Evolutionary conservation across 2,329 filamentous ascomycete genomes (phyloP).

Genomic region (Hypoxylon sp.): DNA sequence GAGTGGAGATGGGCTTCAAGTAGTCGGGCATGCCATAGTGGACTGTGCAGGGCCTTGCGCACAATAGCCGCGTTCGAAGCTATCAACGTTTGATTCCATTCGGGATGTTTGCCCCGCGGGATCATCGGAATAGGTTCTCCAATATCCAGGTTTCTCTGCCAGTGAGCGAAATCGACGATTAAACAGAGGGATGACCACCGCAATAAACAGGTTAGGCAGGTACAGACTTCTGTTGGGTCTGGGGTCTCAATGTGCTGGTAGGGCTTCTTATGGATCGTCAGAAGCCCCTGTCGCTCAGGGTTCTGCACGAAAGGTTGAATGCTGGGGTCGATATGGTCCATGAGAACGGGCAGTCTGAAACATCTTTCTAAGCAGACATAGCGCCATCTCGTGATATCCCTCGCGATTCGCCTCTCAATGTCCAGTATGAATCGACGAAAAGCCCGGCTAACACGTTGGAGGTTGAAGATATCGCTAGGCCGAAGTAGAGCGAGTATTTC

Average conservation of each 20-base stretch:
- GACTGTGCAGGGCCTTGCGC: conserved; percentile 59
- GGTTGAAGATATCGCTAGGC: conserved; percentile 64
- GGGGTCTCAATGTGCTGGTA: conserved; percentile 66
- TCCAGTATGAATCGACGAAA: conserved; percentile 59
- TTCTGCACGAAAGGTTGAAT: conserved; percentile 49
- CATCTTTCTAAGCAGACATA: conserved; percentile 66
- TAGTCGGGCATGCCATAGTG: conserved; percentile 64
- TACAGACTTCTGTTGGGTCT: conserved; percentile 64
- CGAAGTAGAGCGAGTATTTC: conserved; percentile 61
- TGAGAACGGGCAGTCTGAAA: conserved; percentile 63
- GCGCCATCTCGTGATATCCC: conserved; percentile 59
- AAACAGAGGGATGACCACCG: conserved; percentile 69
- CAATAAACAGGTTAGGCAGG: conserved; percentile 68
- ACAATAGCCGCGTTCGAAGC: conserved; percentile 60
- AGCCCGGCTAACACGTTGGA: conserved; percentile 59
- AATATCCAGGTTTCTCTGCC: conserved; percentile 65
- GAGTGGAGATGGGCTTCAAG: conserved; percentile 63
- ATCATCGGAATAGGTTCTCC: conserved; percentile 67
- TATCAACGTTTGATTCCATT: conserved; percentile 65
- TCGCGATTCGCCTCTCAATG: conserved; percentile 60
- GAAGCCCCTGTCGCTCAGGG: conserved; percentile 58
- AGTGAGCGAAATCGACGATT: conserved; percentile 68
- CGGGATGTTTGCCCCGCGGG: conserved; percentile 59
- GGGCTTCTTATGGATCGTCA: conserved; percentile 62
- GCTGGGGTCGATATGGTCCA: conserved; percentile 52